A percentile compares a stretch with the other conserved stretches of the same genome.
phyloP scores from a whole-genome alignment of 441 rosid genomes.

The Populus trichocarpa region DNA sequence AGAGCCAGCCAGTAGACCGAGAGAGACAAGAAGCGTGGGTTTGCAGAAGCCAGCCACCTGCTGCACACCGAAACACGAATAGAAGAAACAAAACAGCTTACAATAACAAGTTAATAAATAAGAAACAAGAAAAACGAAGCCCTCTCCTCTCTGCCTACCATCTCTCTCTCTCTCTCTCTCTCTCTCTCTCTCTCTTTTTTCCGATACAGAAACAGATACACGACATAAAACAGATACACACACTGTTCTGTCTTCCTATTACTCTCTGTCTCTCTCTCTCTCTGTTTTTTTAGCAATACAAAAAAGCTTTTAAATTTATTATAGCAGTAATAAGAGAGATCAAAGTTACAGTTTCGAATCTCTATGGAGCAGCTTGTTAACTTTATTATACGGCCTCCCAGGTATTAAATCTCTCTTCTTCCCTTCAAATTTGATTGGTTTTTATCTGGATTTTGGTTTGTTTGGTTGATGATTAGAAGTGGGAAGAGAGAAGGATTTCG shows the following conservation, averaged over 20 bases:
- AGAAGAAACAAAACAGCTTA: neutral
- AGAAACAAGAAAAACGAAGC: neutral
- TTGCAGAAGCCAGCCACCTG: too few species aligned
- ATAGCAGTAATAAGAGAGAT: neutral
- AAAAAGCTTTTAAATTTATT: neutral
- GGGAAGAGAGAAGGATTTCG: neutral
- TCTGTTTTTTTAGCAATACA: neutral
- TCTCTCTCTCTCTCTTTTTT: too few species aligned
- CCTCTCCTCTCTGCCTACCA: neutral
- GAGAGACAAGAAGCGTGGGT: neutral
- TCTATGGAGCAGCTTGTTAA: conserved; percentile 89
- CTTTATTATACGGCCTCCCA: conserved; percentile 93
- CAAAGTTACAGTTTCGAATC: conserved; percentile 29
- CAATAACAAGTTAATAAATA: neutral
- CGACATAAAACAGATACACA: too few species aligned
- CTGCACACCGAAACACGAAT: neutral
- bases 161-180: too few species aligned
- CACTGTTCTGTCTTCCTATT: neutral
- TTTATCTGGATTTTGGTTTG: conserved; percentile 5
- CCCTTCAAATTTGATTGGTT: neutral
- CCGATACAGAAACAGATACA: neutral
- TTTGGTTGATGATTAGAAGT: conserved; percentile 17
- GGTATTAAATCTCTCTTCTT: conserved; percentile 36
- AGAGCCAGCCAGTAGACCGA: neutral
- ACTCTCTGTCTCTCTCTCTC: neutral